phyloP scores from a whole-genome alignment of 1,139 yeast genomes.

The Diutina sp. region DNA sequence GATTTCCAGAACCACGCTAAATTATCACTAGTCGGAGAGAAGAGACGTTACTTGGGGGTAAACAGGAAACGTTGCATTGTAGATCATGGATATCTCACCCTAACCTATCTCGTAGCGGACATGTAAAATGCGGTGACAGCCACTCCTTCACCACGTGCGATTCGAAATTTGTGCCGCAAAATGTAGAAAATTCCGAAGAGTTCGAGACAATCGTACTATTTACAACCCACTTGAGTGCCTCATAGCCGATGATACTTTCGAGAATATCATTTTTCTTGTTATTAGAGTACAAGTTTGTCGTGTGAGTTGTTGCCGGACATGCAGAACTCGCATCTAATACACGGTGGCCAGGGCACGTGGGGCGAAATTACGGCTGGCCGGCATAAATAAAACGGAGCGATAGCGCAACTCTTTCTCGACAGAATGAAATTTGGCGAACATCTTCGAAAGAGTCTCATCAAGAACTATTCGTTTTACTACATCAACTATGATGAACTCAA shows the following conservation, averaged over 20 bases:
- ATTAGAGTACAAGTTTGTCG: background rate
- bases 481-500: conserved; percentile 85
- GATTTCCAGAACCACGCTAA: too few species aligned
- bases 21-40: too few species aligned
- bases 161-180: background rate
- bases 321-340: background rate
- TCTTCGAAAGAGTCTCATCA: conserved; percentile 56
- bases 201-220: too few species aligned
- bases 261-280: too few species aligned
- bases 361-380: background rate
- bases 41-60: too few species aligned
- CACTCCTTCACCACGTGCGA: background rate
- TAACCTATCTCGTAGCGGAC: background rate
- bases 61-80: too few species aligned
- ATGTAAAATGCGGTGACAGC: background rate
- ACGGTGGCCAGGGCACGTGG: background rate
- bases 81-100: too few species aligned
- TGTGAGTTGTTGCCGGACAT: background rate
- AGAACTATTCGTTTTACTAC: conserved; percentile 82
- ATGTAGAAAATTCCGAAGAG: too few species aligned
- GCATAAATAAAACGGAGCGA: background rate
- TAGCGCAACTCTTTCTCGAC: background rate
- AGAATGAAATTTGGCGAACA: conserved; percentile 74
- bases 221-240: too few species aligned
- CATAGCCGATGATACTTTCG: too few species aligned